Evolutionary conservation across 805 yeast species (phyloP).

Genomic region (Zygoascus biomembranicola): DNA sequence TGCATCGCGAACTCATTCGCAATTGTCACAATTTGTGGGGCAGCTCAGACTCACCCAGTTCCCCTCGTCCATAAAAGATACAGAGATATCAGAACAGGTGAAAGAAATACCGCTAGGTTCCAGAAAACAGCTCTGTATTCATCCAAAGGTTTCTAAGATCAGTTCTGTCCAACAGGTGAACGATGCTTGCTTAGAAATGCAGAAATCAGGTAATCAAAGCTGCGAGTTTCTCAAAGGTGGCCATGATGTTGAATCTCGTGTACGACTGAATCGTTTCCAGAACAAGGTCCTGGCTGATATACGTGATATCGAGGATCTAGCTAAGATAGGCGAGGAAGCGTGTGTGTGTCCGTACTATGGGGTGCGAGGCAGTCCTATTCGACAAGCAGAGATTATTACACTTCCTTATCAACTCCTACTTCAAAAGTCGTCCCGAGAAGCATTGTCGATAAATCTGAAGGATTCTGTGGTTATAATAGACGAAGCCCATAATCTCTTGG

Average conservation of each 20-base stretch:
- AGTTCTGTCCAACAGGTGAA: constrained; percentile 50
- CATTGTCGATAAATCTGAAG: constrained; percentile 49
- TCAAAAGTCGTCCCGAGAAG: constrained; percentile 50
- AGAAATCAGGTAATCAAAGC: constrained; percentile 31
- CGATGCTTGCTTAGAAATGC: constrained; percentile 73
- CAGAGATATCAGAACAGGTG: constrained; percentile 38
- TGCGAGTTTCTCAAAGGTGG: constrained; percentile 38
- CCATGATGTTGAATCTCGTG: constrained; percentile 26
- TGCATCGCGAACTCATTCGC: constrained; percentile 88
- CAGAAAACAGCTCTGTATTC: constrained; percentile 75
- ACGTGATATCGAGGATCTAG: constrained; percentile 75
- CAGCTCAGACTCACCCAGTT: constrained; percentile 59
- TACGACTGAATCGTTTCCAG: constrained; percentile 36
- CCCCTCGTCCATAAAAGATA: constrained; percentile 41
- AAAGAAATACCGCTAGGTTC: constrained; percentile 75
- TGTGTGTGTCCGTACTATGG: constrained; percentile 80
- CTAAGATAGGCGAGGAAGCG: constrained; percentile 45
- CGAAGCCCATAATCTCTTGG: constrained; percentile 86
- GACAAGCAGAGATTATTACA: constrained; percentile 64
- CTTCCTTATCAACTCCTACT: constrained; percentile 78
- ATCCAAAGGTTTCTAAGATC: constrained; percentile 48
- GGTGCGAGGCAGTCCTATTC: constrained; percentile 42
- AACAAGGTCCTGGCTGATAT: constrained; percentile 49
- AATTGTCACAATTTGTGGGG: constrained; percentile 66
- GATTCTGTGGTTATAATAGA: constrained; percentile 72